phyloP scores from a whole-genome alignment of 2,329 filamentous ascomycete species.

The Fusarium verrucosum region DNA sequence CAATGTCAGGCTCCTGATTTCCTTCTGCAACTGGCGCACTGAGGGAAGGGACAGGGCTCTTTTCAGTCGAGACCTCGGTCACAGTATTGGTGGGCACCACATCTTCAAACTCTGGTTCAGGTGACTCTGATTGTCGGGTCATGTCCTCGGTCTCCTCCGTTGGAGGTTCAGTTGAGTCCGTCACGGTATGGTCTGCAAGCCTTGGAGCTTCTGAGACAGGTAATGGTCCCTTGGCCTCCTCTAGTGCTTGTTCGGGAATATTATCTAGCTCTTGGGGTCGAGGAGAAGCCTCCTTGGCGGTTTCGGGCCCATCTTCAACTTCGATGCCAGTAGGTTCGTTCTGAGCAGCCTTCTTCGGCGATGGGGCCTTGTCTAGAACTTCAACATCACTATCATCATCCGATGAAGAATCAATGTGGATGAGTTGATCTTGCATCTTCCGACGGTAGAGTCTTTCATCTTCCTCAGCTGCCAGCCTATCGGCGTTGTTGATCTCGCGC shows the following conservation, averaged over 20 bases:
- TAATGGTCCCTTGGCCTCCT: background rate
- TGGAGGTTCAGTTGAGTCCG: background rate
- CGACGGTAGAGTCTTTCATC: constrained; percentile 59
- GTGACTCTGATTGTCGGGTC: constrained; percentile 46
- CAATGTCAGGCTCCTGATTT: constrained; percentile 25
- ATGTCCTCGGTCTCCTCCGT: constrained; percentile 32
- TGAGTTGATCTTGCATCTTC: constrained; percentile 59
- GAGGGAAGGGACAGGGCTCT: constrained; percentile 18
- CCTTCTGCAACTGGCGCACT: background rate
- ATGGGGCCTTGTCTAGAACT: constrained; percentile 61
- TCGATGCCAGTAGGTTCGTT: background rate
- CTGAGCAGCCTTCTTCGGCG: constrained; percentile 37
- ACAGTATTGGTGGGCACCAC: constrained; percentile 42
- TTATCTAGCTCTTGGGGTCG: background rate
- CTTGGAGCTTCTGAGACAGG: background rate
- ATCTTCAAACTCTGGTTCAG: constrained; percentile 52
- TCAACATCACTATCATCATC: constrained; percentile 66
- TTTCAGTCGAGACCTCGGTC: constrained; percentile 7
- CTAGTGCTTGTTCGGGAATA: background rate
- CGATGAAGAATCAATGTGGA: constrained; percentile 71
- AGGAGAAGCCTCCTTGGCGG: background rate
- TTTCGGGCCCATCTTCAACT: constrained; percentile 6
- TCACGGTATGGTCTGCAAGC: constrained; percentile 1
- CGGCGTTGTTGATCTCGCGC: constrained; percentile 70
- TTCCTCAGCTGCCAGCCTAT: constrained; percentile 65